Evolutionary conservation across 176 grass and related monocot species (phyloP).

Genomic region (Elymus sibiricus): DNA sequence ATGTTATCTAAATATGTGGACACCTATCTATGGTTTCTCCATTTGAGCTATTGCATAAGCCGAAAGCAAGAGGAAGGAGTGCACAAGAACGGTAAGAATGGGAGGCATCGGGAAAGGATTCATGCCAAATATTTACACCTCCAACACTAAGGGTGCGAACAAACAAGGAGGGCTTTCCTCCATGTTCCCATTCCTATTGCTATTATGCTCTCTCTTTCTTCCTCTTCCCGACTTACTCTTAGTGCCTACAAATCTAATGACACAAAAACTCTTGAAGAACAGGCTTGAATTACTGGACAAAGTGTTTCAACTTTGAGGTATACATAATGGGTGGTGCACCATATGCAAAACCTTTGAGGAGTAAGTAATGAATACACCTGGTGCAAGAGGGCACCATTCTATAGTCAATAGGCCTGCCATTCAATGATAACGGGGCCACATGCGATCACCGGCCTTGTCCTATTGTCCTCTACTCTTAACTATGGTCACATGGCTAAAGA

Average conservation of each 20-base stretch:
- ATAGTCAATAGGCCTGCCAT: too few relatives aligned
- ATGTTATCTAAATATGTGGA: not conserved
- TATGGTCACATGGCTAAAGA: not conserved
- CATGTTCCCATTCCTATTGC: conserved; percentile 7
- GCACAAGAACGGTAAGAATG: conserved; percentile 10
- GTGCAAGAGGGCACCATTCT: not conserved
- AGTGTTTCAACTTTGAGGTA: not conserved
- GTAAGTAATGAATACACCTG: not conserved
- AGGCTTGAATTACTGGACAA: not conserved
- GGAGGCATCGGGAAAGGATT: not conserved
- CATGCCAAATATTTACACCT: not conserved
- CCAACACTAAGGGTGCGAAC: not conserved
- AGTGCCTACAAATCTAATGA: not conserved
- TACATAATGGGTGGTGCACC: not conserved
- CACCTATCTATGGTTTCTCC: not conserved
- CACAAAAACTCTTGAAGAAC: not conserved
- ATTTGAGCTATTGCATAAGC: not conserved
- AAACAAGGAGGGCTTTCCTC: not conserved
- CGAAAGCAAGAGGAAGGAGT: conserved; percentile 6
- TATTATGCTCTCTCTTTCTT: conserved; percentile 14
- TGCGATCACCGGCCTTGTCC: not conserved
- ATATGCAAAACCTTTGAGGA: not conserved
- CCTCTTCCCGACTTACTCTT: not conserved
- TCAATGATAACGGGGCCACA: not conserved
- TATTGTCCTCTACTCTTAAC: not conserved